These are phyloP conservation scores for Aspergillus nanangensis DNA, from an alignment of 495 filamentous ascomycete genomes.

Conservation along the genomic window DNA sequence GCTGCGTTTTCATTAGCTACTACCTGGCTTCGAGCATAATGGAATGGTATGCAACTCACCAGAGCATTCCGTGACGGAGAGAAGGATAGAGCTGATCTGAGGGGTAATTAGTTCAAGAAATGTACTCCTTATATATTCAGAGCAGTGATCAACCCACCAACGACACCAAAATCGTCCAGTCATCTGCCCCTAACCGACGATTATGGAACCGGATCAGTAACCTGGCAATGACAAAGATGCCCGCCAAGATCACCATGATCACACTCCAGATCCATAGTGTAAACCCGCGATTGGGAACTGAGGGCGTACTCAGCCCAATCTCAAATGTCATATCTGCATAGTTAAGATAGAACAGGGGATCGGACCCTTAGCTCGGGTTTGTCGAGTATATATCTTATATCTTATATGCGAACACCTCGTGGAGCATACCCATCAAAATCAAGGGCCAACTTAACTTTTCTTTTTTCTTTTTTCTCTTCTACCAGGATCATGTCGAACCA, in stretches of 20 bases:
- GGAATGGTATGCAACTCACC: neutral
- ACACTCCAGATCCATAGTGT: conserved; percentile 3
- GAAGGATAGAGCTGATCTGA: neutral
- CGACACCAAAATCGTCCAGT: conserved; percentile 3
- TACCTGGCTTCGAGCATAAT: neutral
- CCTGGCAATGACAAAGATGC: conserved; percentile 1
- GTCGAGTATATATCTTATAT: too few species aligned
- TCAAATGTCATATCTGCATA: neutral
- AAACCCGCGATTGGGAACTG: neutral
- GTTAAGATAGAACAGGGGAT: too few species aligned
- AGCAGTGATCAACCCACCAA: neutral
- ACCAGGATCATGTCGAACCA: too few species aligned
- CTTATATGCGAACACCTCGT: too few species aligned
- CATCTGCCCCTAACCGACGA: neutral
- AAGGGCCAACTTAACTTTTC: too few species aligned
- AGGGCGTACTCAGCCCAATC: neutral
- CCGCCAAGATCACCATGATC: neutral
- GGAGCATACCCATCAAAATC: too few species aligned
- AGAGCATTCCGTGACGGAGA: neutral
- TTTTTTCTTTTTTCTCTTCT: too few species aligned
- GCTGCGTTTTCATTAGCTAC: neutral
- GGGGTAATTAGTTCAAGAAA: neutral
- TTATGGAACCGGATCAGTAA: neutral
- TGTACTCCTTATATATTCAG: too few species aligned
- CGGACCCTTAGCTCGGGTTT: too few species aligned